phyloP scores from a whole-genome alignment of 768 basidiomycete species.

The Hygrocybe punicea region DNA sequence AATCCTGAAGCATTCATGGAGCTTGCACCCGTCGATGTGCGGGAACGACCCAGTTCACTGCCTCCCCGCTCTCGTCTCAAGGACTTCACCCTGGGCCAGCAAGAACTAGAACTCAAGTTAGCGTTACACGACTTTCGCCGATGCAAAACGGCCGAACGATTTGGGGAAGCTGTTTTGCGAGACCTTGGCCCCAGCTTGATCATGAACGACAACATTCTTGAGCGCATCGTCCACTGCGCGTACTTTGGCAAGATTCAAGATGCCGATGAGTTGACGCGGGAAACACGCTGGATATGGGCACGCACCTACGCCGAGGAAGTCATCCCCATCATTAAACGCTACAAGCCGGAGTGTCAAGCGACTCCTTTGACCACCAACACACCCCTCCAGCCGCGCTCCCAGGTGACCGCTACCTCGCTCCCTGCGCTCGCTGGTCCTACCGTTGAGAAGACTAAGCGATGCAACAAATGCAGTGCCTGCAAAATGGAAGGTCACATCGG shows the following conservation, averaged over 20 bases:
- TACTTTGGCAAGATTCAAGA: conserved; percentile 6
- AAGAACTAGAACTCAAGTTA: background rate
- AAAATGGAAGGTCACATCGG: background rate
- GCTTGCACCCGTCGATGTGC: conserved; percentile 7
- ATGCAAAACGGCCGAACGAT: background rate
- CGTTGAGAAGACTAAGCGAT: background rate
- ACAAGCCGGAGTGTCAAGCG: background rate
- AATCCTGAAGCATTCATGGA: background rate
- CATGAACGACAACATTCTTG: background rate
- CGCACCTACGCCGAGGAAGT: background rate
- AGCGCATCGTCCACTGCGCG: conserved; percentile 1
- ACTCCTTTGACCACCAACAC: background rate
- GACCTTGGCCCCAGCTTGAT: background rate
- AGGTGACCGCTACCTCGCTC: too few relatives aligned
- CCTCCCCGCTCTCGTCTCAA: background rate
- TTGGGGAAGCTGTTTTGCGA: background rate
- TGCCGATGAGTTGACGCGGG: conserved; percentile 5
- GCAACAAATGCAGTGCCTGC: background rate
- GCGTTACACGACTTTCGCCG: background rate
- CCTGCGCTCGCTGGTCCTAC: too few relatives aligned
- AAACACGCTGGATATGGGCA: conserved; percentile 8
- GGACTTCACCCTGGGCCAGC: background rate
- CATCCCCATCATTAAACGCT: background rate
- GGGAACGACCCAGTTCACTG: background rate
- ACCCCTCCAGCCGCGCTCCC: background rate